These are phyloP conservation scores for Gaillardinia entomophila DNA, from an alignment of 805 yeast species.

Conservation along the genomic window DNA sequence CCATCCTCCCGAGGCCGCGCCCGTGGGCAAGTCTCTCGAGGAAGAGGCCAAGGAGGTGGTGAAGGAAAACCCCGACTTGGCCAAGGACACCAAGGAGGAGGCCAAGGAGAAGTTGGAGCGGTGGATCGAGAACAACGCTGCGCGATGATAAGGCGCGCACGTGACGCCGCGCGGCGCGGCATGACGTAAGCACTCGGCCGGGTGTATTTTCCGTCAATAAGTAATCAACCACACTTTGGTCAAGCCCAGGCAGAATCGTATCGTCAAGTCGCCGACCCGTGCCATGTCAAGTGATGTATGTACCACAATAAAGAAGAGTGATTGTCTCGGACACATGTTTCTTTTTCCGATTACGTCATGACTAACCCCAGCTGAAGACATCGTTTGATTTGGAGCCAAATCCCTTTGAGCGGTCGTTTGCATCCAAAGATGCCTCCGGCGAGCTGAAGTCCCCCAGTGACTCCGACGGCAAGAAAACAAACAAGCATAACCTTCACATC, in stretches of 20 bases:
- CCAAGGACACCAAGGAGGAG: conserved; percentile 19
- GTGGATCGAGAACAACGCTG: conserved; percentile 2
- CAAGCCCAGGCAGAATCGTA: too few relatives aligned
- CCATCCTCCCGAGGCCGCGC: conserved; percentile 35
- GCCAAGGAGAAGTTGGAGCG: conserved; percentile 19
- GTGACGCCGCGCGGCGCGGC: background rate
- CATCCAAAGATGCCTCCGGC: conserved; percentile 44
- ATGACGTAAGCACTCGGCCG: background rate
- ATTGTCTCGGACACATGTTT: background rate
- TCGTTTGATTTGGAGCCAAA: conserved; percentile 84
- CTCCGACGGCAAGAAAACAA: conserved; percentile 8
- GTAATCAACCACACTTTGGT: too few relatives aligned
- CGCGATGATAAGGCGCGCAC: background rate
- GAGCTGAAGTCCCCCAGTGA: background rate
- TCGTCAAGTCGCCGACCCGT: too few relatives aligned
- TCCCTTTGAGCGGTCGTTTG: conserved; percentile 93
- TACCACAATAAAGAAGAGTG: too few relatives aligned
- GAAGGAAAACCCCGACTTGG: conserved; percentile 27
- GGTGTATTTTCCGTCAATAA: too few relatives aligned
- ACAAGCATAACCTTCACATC: conserved; percentile 29
- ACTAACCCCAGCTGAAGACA: conserved; percentile 30
- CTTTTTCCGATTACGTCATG: conserved; percentile 11
- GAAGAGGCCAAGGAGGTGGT: conserved; percentile 29
- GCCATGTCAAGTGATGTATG: conserved; percentile 18
- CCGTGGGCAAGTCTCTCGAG: conserved; percentile 32